Evolutionary conservation across 306 rosid genomes (phyloP).

Genomic region (Cucumis sativus): DNA sequence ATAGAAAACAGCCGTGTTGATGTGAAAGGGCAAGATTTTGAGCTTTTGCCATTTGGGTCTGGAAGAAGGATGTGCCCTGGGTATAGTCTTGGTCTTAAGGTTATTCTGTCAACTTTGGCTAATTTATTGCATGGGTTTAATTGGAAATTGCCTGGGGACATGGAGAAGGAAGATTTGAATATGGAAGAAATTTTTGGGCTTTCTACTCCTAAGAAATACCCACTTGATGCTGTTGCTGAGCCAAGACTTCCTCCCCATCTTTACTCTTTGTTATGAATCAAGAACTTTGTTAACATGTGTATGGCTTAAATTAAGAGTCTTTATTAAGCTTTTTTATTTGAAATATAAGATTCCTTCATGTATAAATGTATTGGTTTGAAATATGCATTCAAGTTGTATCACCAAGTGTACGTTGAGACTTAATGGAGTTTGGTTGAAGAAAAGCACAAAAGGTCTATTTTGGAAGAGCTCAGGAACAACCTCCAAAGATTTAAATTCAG

Average conservation of each 20-base stretch:
- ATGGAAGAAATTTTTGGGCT: background rate
- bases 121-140: background rate
- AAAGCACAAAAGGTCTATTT: too few species aligned
- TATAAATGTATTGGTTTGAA: too few species aligned
- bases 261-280: background rate
- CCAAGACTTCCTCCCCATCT: too few species aligned
- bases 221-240: background rate
- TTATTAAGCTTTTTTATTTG: too few species aligned
- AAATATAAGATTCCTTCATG: too few species aligned
- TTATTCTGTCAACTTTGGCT: background rate
- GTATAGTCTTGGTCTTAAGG: background rate
- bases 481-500: too few species aligned
- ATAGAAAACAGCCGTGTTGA: background rate
- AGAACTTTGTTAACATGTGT: too few species aligned
- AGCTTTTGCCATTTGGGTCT: background rate
- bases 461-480: too few species aligned
- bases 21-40: background rate
- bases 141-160: background rate
- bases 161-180: background rate
- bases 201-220: background rate
- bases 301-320: too few species aligned
- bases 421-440: too few species aligned
- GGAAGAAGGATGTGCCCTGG: conserved; percentile 4
- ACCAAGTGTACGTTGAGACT: too few species aligned
- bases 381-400: too few species aligned